Conservation (phyloP, 768 basidiomycete species). For the Hortiboletus flavorubellus region DNA sequence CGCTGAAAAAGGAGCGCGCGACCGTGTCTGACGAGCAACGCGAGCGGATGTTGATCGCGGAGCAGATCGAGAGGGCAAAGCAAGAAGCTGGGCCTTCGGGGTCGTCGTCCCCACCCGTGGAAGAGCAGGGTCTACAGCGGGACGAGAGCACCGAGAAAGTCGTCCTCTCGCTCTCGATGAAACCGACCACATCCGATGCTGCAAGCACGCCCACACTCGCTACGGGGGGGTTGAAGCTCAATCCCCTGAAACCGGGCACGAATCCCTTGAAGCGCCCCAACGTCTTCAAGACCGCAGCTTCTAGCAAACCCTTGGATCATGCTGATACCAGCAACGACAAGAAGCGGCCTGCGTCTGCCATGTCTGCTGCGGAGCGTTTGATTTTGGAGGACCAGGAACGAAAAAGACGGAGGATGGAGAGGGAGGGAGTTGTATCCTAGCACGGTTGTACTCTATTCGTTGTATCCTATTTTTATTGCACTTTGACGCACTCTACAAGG, state of each 20-base stretch:
- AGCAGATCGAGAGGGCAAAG: conserved; percentile 89
- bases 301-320: conserved; percentile 29
- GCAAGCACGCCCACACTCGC: conserved; percentile 33
- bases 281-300: conserved; percentile 56
- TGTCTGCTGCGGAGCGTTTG: conserved; percentile 82
- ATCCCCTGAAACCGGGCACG: conserved; percentile 38
- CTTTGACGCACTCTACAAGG: neutral
- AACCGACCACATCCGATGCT: conserved; percentile 36
- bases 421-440: conserved; percentile 30
- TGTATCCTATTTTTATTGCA: conserved; percentile 3
- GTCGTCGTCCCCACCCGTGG: conserved; percentile 38
- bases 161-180: conserved; percentile 67
- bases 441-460: neutral
- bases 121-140: conserved; percentile 60
- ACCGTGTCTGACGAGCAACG: conserved; percentile 94
- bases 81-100: conserved; percentile 37
- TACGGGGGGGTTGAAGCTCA: conserved; percentile 52
- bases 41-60: conserved; percentile 82
- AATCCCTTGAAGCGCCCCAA: conserved; percentile 75
- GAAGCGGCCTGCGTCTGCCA: conserved; percentile 58
- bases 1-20: conserved; percentile 86
- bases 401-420: conserved; percentile 76
- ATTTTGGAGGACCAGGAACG: conserved; percentile 91
- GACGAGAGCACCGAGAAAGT: conserved; percentile 73
- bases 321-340: conserved; percentile 43